Conservation (phyloP, 495 filamentous ascomycete genomes). For the Hypomontagnella submonticulosa region DNA sequence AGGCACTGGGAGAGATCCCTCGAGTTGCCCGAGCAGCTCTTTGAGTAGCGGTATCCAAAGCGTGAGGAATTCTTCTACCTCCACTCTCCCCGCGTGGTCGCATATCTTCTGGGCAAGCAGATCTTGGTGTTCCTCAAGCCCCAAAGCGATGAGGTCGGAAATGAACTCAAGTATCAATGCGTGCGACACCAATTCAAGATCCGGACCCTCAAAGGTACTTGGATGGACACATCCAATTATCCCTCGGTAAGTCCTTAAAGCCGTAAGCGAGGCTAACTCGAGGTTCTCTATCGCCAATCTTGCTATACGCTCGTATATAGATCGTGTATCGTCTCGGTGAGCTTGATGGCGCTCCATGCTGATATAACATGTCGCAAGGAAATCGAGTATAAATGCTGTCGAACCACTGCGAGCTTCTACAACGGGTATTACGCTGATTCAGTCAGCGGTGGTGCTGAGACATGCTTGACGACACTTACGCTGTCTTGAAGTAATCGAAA, state of each 20-base stretch:
- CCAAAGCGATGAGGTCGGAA: constrained; percentile 6
- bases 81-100: constrained; percentile 13
- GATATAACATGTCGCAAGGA: constrained; percentile 2
- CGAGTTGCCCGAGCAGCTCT: constrained; percentile 27
- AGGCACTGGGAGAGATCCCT: constrained; percentile 10
- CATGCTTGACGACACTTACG: neutral
- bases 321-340: neutral
- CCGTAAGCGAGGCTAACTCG: neutral
- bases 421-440: constrained; percentile 9
- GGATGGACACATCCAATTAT: neutral
- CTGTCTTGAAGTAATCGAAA: constrained; percentile 2
- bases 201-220: neutral
- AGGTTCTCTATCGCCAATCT: neutral
- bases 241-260: too few species aligned
- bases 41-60: constrained; percentile 44
- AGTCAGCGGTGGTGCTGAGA: neutral
- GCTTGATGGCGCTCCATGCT: neutral
- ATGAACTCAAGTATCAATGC: constrained; percentile 9
- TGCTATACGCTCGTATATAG: constrained; percentile 19
- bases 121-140: constrained; percentile 4
- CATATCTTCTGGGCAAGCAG: constrained; percentile 30
- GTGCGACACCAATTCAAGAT: constrained; percentile 4
- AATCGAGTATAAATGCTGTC: constrained; percentile 9
- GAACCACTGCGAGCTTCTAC: neutral
- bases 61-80: constrained; percentile 11